Base-by-base conservation (phyloP, 805 yeast genomes). In the Schwanniomyces vanrijiae region DNA sequence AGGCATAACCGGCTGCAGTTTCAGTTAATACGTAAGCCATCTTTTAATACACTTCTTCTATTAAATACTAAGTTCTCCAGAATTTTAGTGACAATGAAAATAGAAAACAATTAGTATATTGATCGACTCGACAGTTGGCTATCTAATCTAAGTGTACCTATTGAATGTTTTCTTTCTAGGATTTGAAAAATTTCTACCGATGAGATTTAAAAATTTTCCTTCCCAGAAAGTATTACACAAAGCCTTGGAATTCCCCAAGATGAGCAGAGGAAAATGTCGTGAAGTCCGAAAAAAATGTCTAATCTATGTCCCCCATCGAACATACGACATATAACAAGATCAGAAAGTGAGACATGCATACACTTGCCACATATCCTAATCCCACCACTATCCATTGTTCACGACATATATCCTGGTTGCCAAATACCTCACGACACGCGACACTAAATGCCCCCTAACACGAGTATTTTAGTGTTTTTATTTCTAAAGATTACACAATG, bases 1-100 rank as follows among this genome's bases (percentile, higher is more conserved):
- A 81, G 66, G 99, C 99, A 71, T 94, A 94, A 66, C 99, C 99
- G 44, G 99, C 99, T 54, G 99, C 88, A 55, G 99, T 94, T 78
- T 94, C 99, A 51, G 98, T 88, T 69, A 92, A 83, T 65, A 92
- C 90, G 81, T 77, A 88, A 54, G 94, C 86, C 95, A 88, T 88
- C 45, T 44, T 35, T 33, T 19, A 37, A 26, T 46, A 34, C 41
- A 18, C 26, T 37, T 21, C 38, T 46, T 46, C 24, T 24, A 25
- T 40, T 43, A 42, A 14, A 37, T 31, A 31, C 35, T 31, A 18
- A 31, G 35, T 31, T 31, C 34, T 41, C 37, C 20, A 14, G 28
- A 24, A 22, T 4, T 28, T 28, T 40, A 40, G 25, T 21, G 28
- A 37, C 16, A 37, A 19, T 37, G 7, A 37, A 37, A 20, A 37